Evolutionary conservation across 2,329 filamentous ascomycete species (phyloP).

Genomic region (Aureobasidium lini): DNA sequence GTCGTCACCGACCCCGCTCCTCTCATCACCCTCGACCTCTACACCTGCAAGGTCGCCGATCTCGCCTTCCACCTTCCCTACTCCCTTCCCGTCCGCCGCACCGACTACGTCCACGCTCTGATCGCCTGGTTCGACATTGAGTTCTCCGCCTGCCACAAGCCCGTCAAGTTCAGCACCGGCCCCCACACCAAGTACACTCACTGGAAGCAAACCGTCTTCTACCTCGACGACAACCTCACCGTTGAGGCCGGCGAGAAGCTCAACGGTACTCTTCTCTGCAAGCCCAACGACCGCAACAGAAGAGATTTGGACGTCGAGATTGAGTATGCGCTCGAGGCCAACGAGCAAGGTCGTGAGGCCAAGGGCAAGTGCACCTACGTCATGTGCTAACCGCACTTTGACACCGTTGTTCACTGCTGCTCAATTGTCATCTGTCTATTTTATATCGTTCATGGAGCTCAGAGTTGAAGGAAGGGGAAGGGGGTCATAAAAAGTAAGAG

Average conservation of each 20-base stretch:
- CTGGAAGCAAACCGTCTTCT: constrained; percentile 99
- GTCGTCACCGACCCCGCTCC: constrained; percentile 85
- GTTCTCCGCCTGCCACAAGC: constrained; percentile 97
- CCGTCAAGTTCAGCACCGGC: constrained; percentile 90
- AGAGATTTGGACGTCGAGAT: constrained; percentile 90
- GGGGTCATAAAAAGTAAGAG: too few relatives aligned
- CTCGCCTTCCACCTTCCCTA: constrained; percentile 78
- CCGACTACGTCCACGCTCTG: constrained; percentile 92
- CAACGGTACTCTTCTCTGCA: constrained; percentile 65
- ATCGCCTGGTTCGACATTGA: constrained; percentile 99
- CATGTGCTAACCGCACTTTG: constrained; percentile 40
- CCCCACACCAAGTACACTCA: constrained; percentile 99
- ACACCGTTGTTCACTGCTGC: background rate
- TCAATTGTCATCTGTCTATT: background rate
- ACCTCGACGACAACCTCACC: constrained; percentile 85
- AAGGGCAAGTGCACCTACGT: constrained; percentile 73
- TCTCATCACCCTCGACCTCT: constrained; percentile 85
- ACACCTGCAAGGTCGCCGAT: constrained; percentile 77
- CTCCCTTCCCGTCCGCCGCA: constrained; percentile 67
- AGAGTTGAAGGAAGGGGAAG: background rate
- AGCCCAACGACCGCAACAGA: constrained; percentile 88
- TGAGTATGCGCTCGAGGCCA: constrained; percentile 70
- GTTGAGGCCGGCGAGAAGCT: constrained; percentile 82
- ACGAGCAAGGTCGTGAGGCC: constrained; percentile 61
- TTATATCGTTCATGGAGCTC: background rate